Evolutionary conservation across 768 basidiomycete species (phyloP).

Genomic region (Mycena latifolia): DNA sequence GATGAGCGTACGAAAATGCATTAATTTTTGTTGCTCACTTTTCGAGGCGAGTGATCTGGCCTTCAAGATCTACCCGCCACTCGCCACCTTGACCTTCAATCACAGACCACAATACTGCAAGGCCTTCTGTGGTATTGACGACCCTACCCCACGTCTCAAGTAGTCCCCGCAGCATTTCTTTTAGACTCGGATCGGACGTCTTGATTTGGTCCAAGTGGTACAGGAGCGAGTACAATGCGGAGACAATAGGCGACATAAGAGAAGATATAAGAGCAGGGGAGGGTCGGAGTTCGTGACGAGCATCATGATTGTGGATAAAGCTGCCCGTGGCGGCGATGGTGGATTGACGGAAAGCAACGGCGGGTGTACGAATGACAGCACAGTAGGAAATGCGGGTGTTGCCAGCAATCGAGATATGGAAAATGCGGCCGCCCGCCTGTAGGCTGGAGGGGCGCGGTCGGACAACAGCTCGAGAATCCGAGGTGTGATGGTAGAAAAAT

Average conservation of each 20-base stretch:
- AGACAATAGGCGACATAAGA: constrained; percentile 76
- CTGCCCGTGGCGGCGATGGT: constrained; percentile 48
- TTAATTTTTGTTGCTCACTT: constrained; percentile 52
- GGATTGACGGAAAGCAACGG: constrained; percentile 54
- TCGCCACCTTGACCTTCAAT: constrained; percentile 60
- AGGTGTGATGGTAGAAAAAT: constrained; percentile 68
- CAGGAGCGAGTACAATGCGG: constrained; percentile 74
- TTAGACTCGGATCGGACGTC: constrained; percentile 74
- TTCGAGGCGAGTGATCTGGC: constrained; percentile 57
- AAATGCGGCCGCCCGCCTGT: constrained; percentile 76
- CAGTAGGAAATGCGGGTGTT: constrained; percentile 48
- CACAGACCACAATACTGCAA: constrained; percentile 70
- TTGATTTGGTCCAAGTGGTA: constrained; percentile 65
- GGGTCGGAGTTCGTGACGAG: constrained; percentile 85
- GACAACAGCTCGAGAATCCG: constrained; percentile 65
- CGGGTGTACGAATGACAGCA: constrained; percentile 64
- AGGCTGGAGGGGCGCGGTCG: constrained; percentile 54
- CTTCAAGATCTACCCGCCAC: constrained; percentile 71
- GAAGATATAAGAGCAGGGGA: constrained; percentile 74
- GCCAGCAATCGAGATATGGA: constrained; percentile 75
- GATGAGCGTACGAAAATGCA: constrained; percentile 13
- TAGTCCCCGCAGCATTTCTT: constrained; percentile 69
- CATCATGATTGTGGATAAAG: constrained; percentile 64
- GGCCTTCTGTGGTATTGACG: constrained; percentile 62
- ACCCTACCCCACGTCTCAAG: constrained; percentile 84